Evolutionary conservation across 306 rosid genomes (phyloP), one percentile per base, ranked within the genome.

Genomic region (Dryas octopetala): DNA sequence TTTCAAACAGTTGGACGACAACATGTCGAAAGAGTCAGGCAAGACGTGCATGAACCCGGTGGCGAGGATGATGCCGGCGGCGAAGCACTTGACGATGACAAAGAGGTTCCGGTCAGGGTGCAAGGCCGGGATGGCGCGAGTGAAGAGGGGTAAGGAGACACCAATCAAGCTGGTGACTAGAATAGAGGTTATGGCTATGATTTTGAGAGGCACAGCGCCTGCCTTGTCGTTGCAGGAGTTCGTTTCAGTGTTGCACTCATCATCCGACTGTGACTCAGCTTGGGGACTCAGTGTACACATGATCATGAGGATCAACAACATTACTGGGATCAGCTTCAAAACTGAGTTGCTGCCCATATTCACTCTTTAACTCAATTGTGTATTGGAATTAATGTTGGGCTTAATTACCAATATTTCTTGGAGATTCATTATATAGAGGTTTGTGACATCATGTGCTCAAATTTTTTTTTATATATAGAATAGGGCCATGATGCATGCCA

Each of bases 1-100:
- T 4, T 74, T 8, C 67, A 92, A 68, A 66, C 97, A 90, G 72
- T 61, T 81, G 0, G 90, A 85, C 86, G 82, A 26, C 5, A 92
- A 57, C 91, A 85, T 88, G 41, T 71, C 91, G 15, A 80, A 92
- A 0, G 97, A 89, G 48, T 92, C 97, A 0, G 96, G 96, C 4
- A 92, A 78, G 6, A 92, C 90, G 26, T 89, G 93, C 96, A 89
- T 79, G 89, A 92, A 92, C 0, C 90, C 91, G 0, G 96, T 92
- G 43, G 85, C 93, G 0, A 92, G 88, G 48, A 92, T 89, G 45
- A 89, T 90, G 0, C 96, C 96, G 0, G 86, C 84, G 0, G 93
- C 90, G 1, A 92, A 89, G 70, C 87, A 80, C 83, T 89, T 89
- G 66, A 90, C 83, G 6, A 91, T 77, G 14, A 85, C 71, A 28